A percentile compares a stretch with the other conserved stretches of the same genome.
These are phyloP conservation scores for Amanita muscaria DNA, from an alignment of 768 basidiomycete genomes.

Conservation along the genomic window DNA sequence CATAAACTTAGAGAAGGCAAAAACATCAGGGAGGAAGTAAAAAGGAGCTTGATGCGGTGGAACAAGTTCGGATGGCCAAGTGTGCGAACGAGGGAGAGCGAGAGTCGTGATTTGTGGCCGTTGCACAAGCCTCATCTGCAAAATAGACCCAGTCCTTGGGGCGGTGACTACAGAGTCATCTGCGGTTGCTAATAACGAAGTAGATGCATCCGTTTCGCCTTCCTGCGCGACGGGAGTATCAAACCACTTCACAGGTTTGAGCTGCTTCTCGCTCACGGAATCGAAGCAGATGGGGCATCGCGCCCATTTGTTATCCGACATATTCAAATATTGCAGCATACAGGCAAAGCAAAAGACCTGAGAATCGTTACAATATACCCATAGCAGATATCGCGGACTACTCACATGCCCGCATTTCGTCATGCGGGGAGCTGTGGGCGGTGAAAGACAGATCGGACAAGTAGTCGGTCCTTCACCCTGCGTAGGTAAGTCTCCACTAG, in stretches of 20 bases:
- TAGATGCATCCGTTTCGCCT: constrained; percentile 26
- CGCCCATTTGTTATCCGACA: constrained; percentile 83
- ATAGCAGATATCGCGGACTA: constrained; percentile 15
- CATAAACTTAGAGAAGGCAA: constrained; percentile 89
- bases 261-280: constrained; percentile 79
- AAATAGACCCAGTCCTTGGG: constrained; percentile 45
- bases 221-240: constrained; percentile 37
- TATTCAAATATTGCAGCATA: constrained; percentile 82
- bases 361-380: constrained; percentile 10
- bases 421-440: constrained; percentile 85
- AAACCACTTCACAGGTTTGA: constrained; percentile 91
- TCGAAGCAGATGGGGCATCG: constrained; percentile 97
- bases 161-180: constrained; percentile 27
- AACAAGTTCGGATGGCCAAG: constrained; percentile 91
- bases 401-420: constrained; percentile 97
- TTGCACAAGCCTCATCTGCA: constrained; percentile 86
- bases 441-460: constrained; percentile 94
- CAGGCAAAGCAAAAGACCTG: constrained; percentile 95
- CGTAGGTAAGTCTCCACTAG: constrained; percentile 29
- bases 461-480: constrained; percentile 56
- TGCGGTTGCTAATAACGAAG: constrained; percentile 39
- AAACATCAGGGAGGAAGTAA: constrained; percentile 91
- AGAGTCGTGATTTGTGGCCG: constrained; percentile 93
- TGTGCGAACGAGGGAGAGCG: constrained; percentile 81
- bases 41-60: constrained; percentile 92